phyloP scores from a whole-genome alignment of 495 filamentous ascomycete genomes.

The Penicillium coffeae region DNA sequence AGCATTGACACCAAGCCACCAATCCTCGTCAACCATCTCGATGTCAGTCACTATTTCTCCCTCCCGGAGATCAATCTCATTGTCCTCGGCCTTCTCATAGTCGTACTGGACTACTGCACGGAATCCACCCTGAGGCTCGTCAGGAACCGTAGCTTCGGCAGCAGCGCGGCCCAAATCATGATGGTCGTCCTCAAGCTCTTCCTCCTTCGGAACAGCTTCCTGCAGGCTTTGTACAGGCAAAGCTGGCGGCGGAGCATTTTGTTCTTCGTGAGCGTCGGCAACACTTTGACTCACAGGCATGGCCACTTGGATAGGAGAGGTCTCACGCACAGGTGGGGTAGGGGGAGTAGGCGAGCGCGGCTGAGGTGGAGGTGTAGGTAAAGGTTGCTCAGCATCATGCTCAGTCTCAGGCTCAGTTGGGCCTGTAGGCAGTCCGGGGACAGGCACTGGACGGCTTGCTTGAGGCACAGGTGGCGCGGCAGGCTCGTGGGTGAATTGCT shows the following conservation, averaged over 20 bases:
- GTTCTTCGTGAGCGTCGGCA: conserved; percentile 48
- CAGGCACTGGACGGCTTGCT: conserved; percentile 55
- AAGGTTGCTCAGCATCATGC: conserved; percentile 34
- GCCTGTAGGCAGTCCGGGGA: conserved; percentile 67
- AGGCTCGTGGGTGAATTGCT: conserved; percentile 69
- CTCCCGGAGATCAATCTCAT: conserved; percentile 89
- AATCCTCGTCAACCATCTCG: conserved; percentile 94
- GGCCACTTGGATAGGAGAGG: conserved; percentile 80
- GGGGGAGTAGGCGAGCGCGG: conserved; percentile 60
- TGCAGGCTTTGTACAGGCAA: conserved; percentile 57
- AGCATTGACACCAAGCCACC: conserved; percentile 91
- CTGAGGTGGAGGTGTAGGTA: conserved; percentile 55
- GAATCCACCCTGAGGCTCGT: conserved; percentile 43
- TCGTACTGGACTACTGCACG: conserved; percentile 85
- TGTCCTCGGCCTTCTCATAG: conserved; percentile 95
- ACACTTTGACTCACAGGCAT: conserved; percentile 72
- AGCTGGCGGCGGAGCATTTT: conserved; percentile 43
- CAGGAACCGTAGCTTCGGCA: conserved; percentile 47
- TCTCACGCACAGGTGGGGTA: conserved; percentile 49
- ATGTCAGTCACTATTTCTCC: conserved; percentile 91
- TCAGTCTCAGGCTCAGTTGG: conserved; percentile 42
- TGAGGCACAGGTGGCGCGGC: conserved; percentile 21
- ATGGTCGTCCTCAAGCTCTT: conserved; percentile 59
- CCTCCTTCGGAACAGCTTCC: conserved; percentile 56
- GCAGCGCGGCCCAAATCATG: conserved; percentile 63